These are phyloP conservation scores for Farysia itapuensis DNA, from an alignment of 1,284 basidiomycete species.

Conservation along the genomic window DNA sequence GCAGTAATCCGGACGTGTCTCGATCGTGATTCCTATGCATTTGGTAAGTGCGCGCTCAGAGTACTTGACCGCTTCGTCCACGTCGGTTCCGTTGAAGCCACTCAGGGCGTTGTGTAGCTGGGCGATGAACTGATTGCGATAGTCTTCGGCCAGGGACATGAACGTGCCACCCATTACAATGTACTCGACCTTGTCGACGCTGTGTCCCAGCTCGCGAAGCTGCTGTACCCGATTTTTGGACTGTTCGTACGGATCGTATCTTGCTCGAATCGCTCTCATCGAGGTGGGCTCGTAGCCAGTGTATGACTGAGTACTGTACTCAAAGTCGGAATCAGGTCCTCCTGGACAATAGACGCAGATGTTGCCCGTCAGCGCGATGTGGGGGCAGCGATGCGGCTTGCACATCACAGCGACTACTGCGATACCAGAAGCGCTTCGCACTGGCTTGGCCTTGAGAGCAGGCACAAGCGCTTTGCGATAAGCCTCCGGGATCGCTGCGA, in stretches of 20 bases:
- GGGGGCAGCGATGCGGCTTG: slow-evolving; percentile 98
- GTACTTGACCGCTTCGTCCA: slow-evolving; percentile 97
- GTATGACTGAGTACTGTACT: slow-evolving; percentile 96
- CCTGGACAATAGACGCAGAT: slow-evolving; percentile 99
- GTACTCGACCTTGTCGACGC: slow-evolving; percentile 97
- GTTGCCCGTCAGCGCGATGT: slow-evolving; percentile 99
- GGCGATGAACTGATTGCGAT: slow-evolving; percentile 88
- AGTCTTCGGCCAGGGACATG: slow-evolving; percentile 98
- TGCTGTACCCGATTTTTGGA: slow-evolving; percentile 93
- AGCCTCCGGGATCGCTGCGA: slow-evolving; percentile 96
- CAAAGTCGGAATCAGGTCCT: slow-evolving; percentile 98
- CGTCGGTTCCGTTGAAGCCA: slow-evolving; percentile 83
- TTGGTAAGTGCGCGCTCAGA: slow-evolving; percentile 97
- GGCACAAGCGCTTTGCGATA: slow-evolving; percentile 89
- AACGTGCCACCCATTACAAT: slow-evolving; percentile 99
- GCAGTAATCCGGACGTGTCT: slow-evolving; percentile 98
- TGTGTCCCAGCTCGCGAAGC: slow-evolving; percentile 89
- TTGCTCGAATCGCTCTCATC: slow-evolving; percentile 96
- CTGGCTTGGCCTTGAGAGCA: slow-evolving; percentile 88
- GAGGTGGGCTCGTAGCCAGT: slow-evolving; percentile 97
- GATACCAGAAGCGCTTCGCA: slow-evolving; percentile 95
- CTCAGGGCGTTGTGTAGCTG: slow-evolving; percentile 96
- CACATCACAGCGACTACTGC: slow-evolving; percentile 99
- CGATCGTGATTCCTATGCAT: slow-evolving; percentile 98
- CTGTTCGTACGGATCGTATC: slow-evolving; percentile 99